Conservation (phyloP, 2,329 filamentous ascomycete genomes). For the Stemphylium vesicarium region DNA sequence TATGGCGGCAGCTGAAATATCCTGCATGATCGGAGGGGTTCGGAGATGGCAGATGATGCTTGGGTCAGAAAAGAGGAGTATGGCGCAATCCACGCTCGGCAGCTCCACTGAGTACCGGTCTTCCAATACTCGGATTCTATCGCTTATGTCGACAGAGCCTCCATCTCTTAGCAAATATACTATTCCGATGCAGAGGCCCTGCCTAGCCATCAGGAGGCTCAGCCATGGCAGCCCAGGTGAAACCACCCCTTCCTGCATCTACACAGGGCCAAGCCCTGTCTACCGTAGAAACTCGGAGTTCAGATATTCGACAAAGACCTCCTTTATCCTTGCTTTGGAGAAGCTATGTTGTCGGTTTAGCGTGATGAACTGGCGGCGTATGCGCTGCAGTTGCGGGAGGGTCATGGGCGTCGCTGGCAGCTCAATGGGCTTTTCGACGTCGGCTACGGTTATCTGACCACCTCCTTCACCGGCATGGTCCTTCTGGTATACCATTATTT, state of each 20-base stretch:
- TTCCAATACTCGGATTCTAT: background rate
- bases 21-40: constrained; percentile 12
- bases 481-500: constrained; percentile 71
- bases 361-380: constrained; percentile 77
- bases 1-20: background rate
- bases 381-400: constrained; percentile 76
- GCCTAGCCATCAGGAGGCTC: constrained; percentile 9
- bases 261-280: background rate
- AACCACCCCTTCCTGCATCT: too few relatives aligned
- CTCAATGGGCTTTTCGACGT: constrained; percentile 64
- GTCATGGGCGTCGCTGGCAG: constrained; percentile 71
- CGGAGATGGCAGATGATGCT: constrained; percentile 4
- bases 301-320: constrained; percentile 50
- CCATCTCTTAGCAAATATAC: background rate
- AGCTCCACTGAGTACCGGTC: background rate
- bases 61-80: background rate
- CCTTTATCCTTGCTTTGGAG: constrained; percentile 47
- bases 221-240: too few relatives aligned
- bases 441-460: constrained; percentile 62
- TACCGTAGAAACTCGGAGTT: constrained; percentile 46
- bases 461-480: constrained; percentile 68
- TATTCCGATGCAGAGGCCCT: background rate
- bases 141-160: background rate
- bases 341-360: constrained; percentile 71
- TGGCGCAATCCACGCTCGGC: background rate